Evolutionary conservation across 495 filamentous ascomycete genomes (phyloP).

Genomic region (Chaetomium fimeti): DNA sequence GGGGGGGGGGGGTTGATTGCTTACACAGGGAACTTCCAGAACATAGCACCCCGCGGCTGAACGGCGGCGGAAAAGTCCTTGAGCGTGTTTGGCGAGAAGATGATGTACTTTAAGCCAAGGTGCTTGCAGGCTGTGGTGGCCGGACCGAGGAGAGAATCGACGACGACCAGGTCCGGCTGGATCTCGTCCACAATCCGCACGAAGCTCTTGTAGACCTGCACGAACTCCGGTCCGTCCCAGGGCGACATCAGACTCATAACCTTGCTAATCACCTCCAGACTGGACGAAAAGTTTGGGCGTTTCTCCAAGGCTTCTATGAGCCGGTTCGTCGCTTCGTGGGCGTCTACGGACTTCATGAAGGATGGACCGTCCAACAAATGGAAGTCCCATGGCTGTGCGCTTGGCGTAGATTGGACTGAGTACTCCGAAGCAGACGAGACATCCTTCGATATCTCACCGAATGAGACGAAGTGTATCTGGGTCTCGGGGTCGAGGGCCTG

Average conservation of each 20-base stretch:
- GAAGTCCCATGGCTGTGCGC: constrained; percentile 14
- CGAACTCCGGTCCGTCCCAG: constrained; percentile 48
- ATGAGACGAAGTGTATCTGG: constrained; percentile 53
- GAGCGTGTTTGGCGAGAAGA: constrained; percentile 42
- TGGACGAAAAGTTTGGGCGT: neutral
- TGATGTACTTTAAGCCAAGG: constrained; percentile 32
- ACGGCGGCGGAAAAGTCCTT: constrained; percentile 29
- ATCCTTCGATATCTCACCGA: constrained; percentile 32
- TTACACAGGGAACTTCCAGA: constrained; percentile 39
- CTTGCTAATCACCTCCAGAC: neutral
- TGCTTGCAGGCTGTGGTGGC: constrained; percentile 45
- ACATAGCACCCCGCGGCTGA: constrained; percentile 32
- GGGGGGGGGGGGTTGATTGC: constrained; percentile 29
- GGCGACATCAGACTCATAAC: constrained; percentile 5
- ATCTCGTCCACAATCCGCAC: constrained; percentile 42
- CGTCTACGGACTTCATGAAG: neutral
- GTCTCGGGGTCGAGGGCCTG: constrained; percentile 35
- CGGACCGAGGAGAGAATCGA: constrained; percentile 48
- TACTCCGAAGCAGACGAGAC: constrained; percentile 15
- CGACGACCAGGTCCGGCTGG: constrained; percentile 44
- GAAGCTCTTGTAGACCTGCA: constrained; percentile 42
- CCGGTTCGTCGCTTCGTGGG: neutral
- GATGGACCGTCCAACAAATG: neutral
- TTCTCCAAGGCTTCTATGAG: neutral
- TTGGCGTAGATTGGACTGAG: constrained; percentile 14